A percentile compares a stretch with the other conserved stretches of the same genome.
Evolutionary conservation across 768 basidiomycete species (phyloP).

Genomic region (Galerina sulciceps): DNA sequence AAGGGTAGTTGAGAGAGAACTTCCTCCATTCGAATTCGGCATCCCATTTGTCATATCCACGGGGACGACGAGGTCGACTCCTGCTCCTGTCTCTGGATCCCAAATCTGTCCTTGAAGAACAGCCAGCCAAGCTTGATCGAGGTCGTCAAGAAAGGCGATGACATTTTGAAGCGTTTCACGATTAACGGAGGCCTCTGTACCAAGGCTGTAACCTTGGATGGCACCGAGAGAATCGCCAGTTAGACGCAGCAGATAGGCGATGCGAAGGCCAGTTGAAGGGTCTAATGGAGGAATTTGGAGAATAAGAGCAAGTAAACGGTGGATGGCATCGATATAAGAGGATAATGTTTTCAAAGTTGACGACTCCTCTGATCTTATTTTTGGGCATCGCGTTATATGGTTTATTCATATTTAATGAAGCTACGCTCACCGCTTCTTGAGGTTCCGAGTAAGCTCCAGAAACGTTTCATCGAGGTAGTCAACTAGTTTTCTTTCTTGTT

Average conservation of each 20-base stretch:
- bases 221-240: constrained; percentile 68
- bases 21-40: constrained; percentile 7
- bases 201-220: constrained; percentile 60
- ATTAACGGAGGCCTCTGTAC: constrained; percentile 37
- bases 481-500: constrained; percentile 68
- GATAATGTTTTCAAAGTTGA: constrained; percentile 60
- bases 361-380: constrained; percentile 48
- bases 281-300: constrained; percentile 77
- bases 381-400: not conserved
- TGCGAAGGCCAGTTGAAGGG: constrained; percentile 70
- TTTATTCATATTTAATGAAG: not conserved
- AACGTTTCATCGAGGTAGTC: constrained; percentile 70
- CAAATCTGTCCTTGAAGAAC: constrained; percentile 69
- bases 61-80: constrained; percentile 41
- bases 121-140: constrained; percentile 76
- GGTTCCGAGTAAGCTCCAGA: constrained; percentile 66
- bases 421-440: constrained; percentile 70
- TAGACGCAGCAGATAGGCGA: constrained; percentile 68
- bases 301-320: constrained; percentile 60
- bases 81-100: constrained; percentile 50
- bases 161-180: constrained; percentile 46
- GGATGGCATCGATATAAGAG: constrained; percentile 62
- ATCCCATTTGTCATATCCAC: constrained; percentile 24
- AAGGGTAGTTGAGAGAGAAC: constrained; percentile 27
- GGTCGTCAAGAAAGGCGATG: constrained; percentile 70